Conservation (phyloP, 768 basidiomycete species). For the Kwoniella bestiolae region DNA sequence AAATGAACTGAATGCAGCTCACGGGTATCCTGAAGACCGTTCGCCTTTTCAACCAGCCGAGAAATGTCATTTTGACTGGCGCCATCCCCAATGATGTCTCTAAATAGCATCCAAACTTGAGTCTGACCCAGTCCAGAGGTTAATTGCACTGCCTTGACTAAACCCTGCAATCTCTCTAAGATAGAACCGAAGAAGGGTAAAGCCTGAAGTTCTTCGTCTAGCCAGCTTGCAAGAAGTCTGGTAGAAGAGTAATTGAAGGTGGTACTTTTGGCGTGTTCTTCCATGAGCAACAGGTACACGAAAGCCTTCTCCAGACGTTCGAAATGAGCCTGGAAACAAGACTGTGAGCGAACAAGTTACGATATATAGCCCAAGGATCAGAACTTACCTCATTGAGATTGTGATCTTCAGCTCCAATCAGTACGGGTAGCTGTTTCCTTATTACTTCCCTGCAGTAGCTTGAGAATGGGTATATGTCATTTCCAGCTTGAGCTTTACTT, state of each 20-base stretch:
- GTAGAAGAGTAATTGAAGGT: conserved; percentile 71
- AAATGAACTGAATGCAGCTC: neutral
- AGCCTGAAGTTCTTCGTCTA: conserved; percentile 60
- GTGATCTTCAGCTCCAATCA: neutral
- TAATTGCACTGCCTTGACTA: conserved; percentile 65
- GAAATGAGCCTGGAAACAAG: conserved; percentile 7
- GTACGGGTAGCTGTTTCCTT: neutral
- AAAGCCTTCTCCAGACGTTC: conserved; percentile 31
- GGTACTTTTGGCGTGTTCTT: conserved; percentile 57
- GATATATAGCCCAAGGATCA: neutral
- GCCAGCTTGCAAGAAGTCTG: conserved; percentile 66
- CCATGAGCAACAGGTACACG: conserved; percentile 59
- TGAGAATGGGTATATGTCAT: conserved; percentile 34
- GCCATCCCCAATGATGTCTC: conserved; percentile 21
- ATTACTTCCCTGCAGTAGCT: conserved; percentile 8
- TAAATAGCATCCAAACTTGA: conserved; percentile 68
- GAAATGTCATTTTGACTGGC: neutral
- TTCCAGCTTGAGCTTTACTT: conserved; percentile 21
- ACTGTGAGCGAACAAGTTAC: neutral
- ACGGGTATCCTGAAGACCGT: conserved; percentile 23
- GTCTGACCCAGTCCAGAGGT: conserved; percentile 74
- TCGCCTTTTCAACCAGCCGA: conserved; percentile 5
- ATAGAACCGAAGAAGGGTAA: conserved; percentile 16
- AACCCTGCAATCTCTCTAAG: conserved; percentile 42
- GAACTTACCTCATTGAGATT: neutral